These are phyloP conservation scores for Dactylellina cionopaga DNA, from an alignment of 2,329 filamentous ascomycete genomes.

Conservation along the genomic window DNA sequence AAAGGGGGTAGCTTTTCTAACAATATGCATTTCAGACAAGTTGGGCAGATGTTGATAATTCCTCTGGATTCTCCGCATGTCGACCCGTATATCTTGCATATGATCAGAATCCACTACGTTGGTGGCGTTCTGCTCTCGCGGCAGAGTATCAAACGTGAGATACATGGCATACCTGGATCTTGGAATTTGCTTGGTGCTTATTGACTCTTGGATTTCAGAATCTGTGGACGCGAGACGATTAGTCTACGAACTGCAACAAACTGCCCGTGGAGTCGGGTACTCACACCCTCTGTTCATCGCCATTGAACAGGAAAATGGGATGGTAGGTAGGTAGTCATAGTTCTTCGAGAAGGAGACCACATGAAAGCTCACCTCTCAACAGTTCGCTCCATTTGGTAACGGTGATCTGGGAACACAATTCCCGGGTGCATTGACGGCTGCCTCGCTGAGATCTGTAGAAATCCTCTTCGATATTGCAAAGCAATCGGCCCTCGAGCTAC, in stretches of 20 bases:
- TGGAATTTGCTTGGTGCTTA: not conserved
- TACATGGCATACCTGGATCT: not conserved
- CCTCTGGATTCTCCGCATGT: conserved; percentile 44
- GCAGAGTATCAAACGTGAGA: conserved; percentile 82
- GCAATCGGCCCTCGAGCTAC: conserved; percentile 90
- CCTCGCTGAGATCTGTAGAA: conserved; percentile 86
- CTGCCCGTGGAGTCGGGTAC: conserved; percentile 89
- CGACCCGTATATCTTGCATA: conserved; percentile 55
- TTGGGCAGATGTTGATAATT: conserved; percentile 83
- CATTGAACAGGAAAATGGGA: conserved; percentile 94
- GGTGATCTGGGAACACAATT: conserved; percentile 70
- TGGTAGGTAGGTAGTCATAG: conserved; percentile 54
- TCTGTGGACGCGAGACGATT: conserved; percentile 88
- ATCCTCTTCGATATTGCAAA: conserved; percentile 90
- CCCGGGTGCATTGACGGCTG: conserved; percentile 94
- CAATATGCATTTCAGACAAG: conserved; percentile 63
- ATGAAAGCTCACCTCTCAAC: conserved; percentile 41
- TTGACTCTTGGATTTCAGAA: conserved; percentile 66
- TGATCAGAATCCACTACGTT: conserved; percentile 85
- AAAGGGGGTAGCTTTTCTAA: not conserved
- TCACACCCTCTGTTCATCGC: conserved; percentile 88
- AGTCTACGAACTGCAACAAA: conserved; percentile 89
- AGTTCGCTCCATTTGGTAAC: conserved; percentile 57
- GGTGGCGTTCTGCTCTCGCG: conserved; percentile 86
- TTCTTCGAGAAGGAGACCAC: not conserved